Percentiles rank a stretch among this genome's conserved stretches.
Conservation (phyloP, 345 rosid species). For the Kandelia obovata region DNA sequence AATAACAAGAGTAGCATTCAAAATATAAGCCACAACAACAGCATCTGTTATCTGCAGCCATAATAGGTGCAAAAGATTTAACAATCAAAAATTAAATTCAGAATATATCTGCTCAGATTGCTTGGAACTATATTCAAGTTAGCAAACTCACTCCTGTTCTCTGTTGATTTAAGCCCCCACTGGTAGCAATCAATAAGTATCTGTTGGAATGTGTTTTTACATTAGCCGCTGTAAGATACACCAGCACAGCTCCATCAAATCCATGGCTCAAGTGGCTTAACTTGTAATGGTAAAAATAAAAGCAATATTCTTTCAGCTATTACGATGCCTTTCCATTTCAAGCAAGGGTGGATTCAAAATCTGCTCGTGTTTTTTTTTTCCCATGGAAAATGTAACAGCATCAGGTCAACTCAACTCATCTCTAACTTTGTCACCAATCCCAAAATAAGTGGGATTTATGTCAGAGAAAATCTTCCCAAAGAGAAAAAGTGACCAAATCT, state of each 20-base stretch:
- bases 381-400: too few relatives aligned
- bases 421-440: too few relatives aligned
- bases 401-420: too few relatives aligned
- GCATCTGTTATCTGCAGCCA: conserved; percentile 75
- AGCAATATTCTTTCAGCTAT: not conserved
- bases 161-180: conserved; percentile 95
- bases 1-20: conserved; percentile 85
- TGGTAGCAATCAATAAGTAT: conserved; percentile 76
- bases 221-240: conserved; percentile 41
- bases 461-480: too few relatives aligned
- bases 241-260: conserved; percentile 18
- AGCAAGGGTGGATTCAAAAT: too few relatives aligned
- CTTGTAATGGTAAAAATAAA: not conserved
- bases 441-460: too few relatives aligned
- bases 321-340: too few relatives aligned
- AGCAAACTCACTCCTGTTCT: conserved; percentile 72
- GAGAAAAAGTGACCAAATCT: too few relatives aligned
- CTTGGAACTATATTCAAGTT: not conserved
- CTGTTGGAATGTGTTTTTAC: conserved; percentile 50
- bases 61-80: not conserved
- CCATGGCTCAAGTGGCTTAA: not conserved
- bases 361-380: too few relatives aligned
- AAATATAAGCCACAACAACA: conserved; percentile 85
- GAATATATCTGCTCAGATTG: not conserved
- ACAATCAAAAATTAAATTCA: conserved; percentile 6